Percentiles rank a stretch among this genome's conserved stretches.
Conservation (phyloP, 805 yeast species). For the Schwanniomyces polymorphus region DNA sequence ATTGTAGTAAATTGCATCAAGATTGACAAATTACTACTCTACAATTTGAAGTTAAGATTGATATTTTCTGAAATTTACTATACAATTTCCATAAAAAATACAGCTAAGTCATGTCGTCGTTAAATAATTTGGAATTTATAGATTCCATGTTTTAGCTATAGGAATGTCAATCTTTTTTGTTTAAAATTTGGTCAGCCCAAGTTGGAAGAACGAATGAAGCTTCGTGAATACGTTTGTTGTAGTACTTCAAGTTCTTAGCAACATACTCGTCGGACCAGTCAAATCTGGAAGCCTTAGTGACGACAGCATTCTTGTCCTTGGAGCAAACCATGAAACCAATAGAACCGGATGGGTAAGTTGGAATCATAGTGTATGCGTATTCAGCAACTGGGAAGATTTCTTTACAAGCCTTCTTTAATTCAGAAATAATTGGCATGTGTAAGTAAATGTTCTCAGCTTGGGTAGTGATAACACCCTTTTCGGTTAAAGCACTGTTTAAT, state of each 20-base stretch:
- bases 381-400: slow-evolving; percentile 89
- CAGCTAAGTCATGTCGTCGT: slow-evolving; percentile 2
- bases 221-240: slow-evolving; percentile 78
- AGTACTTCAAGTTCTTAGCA: slow-evolving; percentile 69
- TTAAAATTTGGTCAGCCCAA: slow-evolving; percentile 65
- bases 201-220: slow-evolving; percentile 92
- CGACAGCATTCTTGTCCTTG: slow-evolving; percentile 65
- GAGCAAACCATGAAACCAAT: slow-evolving; percentile 97
- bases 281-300: slow-evolving; percentile 66
- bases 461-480: slow-evolving; percentile 86
- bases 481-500: slow-evolving; percentile 83
- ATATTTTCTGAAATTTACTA: not conserved
- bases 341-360: slow-evolving; percentile 97
- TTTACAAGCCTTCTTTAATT: slow-evolving; percentile 77
- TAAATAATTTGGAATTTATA: slow-evolving; percentile 1
- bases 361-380: slow-evolving; percentile 89
- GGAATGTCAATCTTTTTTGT: slow-evolving; percentile 14
- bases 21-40: not conserved
- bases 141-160: not conserved
- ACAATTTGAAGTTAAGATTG: not conserved
- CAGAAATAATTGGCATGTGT: slow-evolving; percentile 79
- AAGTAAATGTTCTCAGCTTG: slow-evolving; percentile 97
- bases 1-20: too few species aligned
- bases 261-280: slow-evolving; percentile 62
- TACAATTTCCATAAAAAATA: not conserved